These are phyloP conservation scores for Sordariomycetes sp. DNA, from an alignment of 2,329 filamentous ascomycete species.

Conservation along the genomic window DNA sequence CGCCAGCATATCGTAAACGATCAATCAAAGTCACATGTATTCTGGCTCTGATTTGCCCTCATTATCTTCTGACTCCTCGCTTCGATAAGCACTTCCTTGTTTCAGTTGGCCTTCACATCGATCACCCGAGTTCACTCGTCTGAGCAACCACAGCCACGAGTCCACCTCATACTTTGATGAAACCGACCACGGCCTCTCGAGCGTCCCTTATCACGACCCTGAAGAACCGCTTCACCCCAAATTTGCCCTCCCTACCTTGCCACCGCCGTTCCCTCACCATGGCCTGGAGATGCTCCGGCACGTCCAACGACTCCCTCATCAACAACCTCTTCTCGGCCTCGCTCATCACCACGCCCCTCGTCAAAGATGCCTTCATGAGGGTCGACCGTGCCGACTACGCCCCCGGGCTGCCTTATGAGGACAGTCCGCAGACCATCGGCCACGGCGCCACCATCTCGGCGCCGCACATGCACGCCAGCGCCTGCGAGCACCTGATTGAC, in stretches of 20 bases:
- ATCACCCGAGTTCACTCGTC: too few species aligned
- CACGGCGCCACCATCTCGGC: slow-evolving; percentile 48
- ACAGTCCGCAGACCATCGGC: slow-evolving; percentile 47
- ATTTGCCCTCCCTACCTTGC: neutral
- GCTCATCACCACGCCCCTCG: slow-evolving; percentile 62
- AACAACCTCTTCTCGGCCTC: slow-evolving; percentile 65
- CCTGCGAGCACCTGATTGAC: slow-evolving; percentile 38
- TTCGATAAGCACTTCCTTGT: too few species aligned
- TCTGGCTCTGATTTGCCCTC: too few species aligned
- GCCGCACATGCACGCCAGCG: slow-evolving; percentile 52
- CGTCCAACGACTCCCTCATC: slow-evolving; percentile 65
- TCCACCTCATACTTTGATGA: too few species aligned
- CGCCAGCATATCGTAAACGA: neutral
- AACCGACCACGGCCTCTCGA: too few species aligned
- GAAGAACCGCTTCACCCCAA: neutral
- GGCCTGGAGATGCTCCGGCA: slow-evolving; percentile 83
- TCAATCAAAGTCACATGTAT: too few species aligned
- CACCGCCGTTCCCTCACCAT: slow-evolving; percentile 41
- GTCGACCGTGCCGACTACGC: slow-evolving; percentile 86
- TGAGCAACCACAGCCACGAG: too few species aligned
- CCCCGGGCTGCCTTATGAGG: slow-evolving; percentile 58
- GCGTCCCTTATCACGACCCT: too few species aligned
- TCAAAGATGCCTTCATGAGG: slow-evolving; percentile 72
- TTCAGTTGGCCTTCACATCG: too few species aligned
- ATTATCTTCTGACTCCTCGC: too few species aligned